phyloP scores from a whole-genome alignment of 2,329 filamentous ascomycete species.

The Aspergillus ochraceus region DNA sequence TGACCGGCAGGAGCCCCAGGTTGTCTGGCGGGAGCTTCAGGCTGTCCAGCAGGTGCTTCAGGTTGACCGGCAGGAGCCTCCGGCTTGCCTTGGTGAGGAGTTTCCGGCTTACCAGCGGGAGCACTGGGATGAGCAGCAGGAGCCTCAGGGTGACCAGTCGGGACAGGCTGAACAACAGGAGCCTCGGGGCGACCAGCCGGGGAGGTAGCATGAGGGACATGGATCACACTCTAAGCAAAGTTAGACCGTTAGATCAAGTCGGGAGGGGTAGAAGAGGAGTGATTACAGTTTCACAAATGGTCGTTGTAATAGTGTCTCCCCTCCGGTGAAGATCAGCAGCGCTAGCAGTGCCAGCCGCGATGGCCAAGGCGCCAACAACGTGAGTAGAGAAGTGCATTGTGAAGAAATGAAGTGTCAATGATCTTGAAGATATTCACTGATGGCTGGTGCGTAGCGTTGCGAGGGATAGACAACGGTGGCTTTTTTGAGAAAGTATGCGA shows the following conservation, averaged over 20 bases:
- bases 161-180: constrained; percentile 10
- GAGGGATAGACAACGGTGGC: not conserved
- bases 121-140: not conserved
- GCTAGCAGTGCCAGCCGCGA: constrained; percentile 19
- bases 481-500: not conserved
- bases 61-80: constrained; percentile 5
- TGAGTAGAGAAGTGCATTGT: constrained; percentile 33
- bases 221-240: not conserved
- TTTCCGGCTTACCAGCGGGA: constrained; percentile 11
- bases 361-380: constrained; percentile 17
- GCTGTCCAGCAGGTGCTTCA: constrained; percentile 10
- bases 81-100: constrained; percentile 1
- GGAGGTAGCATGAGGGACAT: not conserved
- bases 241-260: not conserved
- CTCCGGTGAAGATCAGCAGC: constrained; percentile 1
- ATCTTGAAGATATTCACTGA: not conserved
- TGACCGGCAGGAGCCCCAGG: constrained; percentile 9
- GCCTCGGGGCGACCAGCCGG: not conserved
- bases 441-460: not conserved
- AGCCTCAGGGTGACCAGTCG: constrained; percentile 10
- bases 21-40: constrained; percentile 18
- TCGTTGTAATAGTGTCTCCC: not conserved
- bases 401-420: not conserved
- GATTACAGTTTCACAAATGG: constrained; percentile 2
- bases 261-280: not conserved